Conservation (phyloP, 2,329 filamentous ascomycete species). For the Penicillium digitatum region DNA sequence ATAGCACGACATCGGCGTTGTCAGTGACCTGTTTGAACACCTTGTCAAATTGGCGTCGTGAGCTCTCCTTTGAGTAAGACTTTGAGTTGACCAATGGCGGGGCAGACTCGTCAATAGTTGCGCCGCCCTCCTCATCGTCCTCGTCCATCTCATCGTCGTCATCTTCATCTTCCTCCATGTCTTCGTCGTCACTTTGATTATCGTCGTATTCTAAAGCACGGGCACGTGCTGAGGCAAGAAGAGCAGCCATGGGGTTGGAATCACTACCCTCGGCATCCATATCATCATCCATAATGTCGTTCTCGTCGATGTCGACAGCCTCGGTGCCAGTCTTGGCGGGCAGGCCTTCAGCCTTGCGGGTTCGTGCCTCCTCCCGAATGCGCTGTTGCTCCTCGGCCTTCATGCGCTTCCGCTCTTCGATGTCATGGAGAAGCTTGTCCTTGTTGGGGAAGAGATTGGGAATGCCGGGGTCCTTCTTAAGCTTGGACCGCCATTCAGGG, state of each 20-base stretch:
- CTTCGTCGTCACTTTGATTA: conserved; percentile 51
- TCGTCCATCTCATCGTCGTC: conserved; percentile 52
- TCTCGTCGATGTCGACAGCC: conserved; percentile 40
- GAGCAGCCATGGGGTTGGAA: conserved; percentile 54
- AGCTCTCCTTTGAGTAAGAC: conserved; percentile 52
- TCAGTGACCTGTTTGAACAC: conserved; percentile 92
- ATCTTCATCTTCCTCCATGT: conserved; percentile 55
- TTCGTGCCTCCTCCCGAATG: conserved; percentile 62
- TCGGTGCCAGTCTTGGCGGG: conserved; percentile 36
- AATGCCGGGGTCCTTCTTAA: conserved; percentile 98
- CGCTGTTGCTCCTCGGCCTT: conserved; percentile 76
- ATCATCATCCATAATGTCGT: conserved; percentile 50
- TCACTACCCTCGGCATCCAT: conserved; percentile 54
- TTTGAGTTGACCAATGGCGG: conserved; percentile 43
- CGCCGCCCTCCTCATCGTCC: conserved; percentile 48
- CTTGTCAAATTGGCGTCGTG: conserved; percentile 87
- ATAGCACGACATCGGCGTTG: conserved; percentile 82
- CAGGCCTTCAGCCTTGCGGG: conserved; percentile 35
- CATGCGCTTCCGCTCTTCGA: conserved; percentile 77
- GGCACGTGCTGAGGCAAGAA: conserved; percentile 46
- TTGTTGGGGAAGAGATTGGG: conserved; percentile 98
- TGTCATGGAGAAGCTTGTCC: conserved; percentile 88
- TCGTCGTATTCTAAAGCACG: conserved; percentile 47
- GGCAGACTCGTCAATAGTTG: conserved; percentile 48
- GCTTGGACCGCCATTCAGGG: conserved; percentile 87